Base-by-base conservation (phyloP, 2,329 filamentous ascomycete genomes). In the Cladosporium cucumerinum region DNA sequence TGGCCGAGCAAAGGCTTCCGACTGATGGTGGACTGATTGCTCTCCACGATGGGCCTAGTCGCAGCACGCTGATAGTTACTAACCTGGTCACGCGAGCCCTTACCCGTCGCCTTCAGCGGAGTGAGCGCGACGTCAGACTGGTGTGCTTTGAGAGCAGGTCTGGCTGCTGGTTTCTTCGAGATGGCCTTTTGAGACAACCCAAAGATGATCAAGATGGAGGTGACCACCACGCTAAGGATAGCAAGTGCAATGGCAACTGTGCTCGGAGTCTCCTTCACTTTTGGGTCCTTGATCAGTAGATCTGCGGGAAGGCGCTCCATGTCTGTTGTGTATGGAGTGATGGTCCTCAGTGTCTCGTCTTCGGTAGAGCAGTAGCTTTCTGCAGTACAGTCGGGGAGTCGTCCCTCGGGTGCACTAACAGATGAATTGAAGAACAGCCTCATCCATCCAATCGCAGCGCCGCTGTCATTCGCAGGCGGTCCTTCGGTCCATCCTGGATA, bases 371-470 rank as follows among this genome's bases (percentile, higher is more conserved):
- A 74, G 16, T 48, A 60, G 30, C 36, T 25, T 23, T 61, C 54
- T 5, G 28, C n/a, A 61, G 64, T n/a, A 30, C 65, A 65, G 51
- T 66, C 55, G 49, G 30, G 18, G 49, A 57, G 61, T 66, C 69
- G 55, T 14, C 72, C 67, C 11, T 66, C 63, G 11, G 70, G 62
- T 10, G 73, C 79, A 71, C 75, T 79, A 8, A 75, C 67, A 1
- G 81, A 82, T 0, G 80, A 80, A 67, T 83, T 83, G 76, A 83
- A 83, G 69, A 83, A 83, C 30, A 80, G 72, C n/a, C 81, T 77
- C 11, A 79, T 75, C 78, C 80, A 83, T 8, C 74, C 78, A 34
- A 83, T 69, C 26, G 78, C 78, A 5, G 81, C 81, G 23, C 73
- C 69, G 2, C 79, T 77, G n/a, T 69, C 71, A 23, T 73, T 74